Conservation (phyloP, 768 basidiomycete genomes). For the Lactarius quietus region DNA sequence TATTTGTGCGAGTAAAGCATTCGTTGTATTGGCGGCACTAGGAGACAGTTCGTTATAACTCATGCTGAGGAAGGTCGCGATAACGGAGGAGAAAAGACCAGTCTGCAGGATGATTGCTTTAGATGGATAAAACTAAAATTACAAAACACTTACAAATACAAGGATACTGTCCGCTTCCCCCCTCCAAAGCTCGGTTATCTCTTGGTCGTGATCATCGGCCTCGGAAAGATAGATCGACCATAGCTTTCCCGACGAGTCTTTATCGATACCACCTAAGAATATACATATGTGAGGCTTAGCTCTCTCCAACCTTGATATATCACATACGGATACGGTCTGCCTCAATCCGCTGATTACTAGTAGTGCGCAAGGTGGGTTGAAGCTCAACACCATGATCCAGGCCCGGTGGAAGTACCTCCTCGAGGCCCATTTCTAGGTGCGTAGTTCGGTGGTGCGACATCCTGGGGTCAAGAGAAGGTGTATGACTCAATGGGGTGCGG, state of each 20-base stretch:
- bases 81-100: slow-evolving; percentile 19
- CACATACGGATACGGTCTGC: background rate
- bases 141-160: too few species aligned
- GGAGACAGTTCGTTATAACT: slow-evolving; percentile 18
- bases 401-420: too few species aligned
- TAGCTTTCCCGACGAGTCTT: background rate
- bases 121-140: too few species aligned
- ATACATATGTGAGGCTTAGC: background rate
- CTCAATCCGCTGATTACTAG: background rate
- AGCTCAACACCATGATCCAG: background rate
- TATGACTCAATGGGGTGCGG: background rate
- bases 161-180: background rate
- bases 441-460: background rate
- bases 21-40: background rate
- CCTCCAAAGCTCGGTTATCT: background rate
- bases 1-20: background rate
- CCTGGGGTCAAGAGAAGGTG: too few species aligned
- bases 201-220: background rate
- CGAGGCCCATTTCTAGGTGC: background rate
- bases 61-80: slow-evolving; percentile 16
- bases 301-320: background rate
- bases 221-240: background rate
- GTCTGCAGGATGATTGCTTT: slow-evolving; percentile 4
- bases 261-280: background rate
- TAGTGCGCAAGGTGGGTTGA: too few species aligned